Evolutionary conservation across 2,329 filamentous ascomycete genomes (phyloP), one percentile per base, ranked within the genome.

Genomic region (Penicillium glabrum): DNA sequence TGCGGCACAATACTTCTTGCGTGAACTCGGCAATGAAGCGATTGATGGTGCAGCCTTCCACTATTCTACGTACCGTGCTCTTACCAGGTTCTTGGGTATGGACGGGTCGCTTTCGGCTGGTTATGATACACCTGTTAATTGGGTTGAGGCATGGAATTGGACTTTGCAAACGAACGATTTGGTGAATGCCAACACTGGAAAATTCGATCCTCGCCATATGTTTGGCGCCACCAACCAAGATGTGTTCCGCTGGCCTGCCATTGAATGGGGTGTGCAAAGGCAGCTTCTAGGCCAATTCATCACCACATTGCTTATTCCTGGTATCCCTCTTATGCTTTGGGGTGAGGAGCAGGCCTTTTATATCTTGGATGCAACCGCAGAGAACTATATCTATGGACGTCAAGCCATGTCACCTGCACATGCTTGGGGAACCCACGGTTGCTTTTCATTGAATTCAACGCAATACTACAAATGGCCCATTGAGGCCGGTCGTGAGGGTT

Each of bases 261-360:
- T 87, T 33, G 72, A 76, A 44, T 79, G 83, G 55, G 85, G 85
- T 11, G 81, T 82, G 0, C 76, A 86, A 61, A 77, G 82, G 45
- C 81, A 84, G 68, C 70, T 87, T 6, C 72, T 87, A 6, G 85
- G 79, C 5, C 74, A 81, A 19, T 87, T 84, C 63, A 76, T 88
- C 39, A 83, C 82, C 1, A 85, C 83, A 0, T 66, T 87, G 51
- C 72, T 84, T 53, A 78, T 87, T 65, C 85, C 85, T 2, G 85
- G 85, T 41, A 84, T 86, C 24, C 83, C 86, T 1, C 69, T 85
- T 29, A 71, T 86, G 13, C 78, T 82, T 19, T 88, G 84, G 82
- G 86, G 86, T 19, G 86, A 88, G 65, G 86, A 88, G 67, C 86
- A 88, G 68, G 82, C 80, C 0, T 85, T 85, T 58, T 88, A 88